Conservation (phyloP, 202 grass and related monocot genomes). For the Bolboschoenoplectus hybrid region DNA sequence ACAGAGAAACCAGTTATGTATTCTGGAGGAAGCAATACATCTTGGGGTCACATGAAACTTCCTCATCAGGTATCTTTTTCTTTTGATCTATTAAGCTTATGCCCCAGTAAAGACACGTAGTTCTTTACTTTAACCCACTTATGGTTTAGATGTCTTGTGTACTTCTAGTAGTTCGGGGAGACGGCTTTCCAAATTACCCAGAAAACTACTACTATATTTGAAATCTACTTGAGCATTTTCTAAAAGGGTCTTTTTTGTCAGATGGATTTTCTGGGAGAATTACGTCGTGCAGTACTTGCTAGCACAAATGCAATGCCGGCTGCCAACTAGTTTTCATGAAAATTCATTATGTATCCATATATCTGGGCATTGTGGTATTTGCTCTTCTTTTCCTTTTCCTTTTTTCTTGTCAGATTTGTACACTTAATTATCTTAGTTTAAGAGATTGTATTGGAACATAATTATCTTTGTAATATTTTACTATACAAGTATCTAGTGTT, state of each 20-base stretch:
- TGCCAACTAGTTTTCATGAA: slow-evolving; percentile 13
- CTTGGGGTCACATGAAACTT: slow-evolving; percentile 52
- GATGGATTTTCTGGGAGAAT: slow-evolving; percentile 55
- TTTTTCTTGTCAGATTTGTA: neutral
- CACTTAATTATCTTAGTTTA: neutral
- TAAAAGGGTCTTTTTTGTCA: slow-evolving; percentile 1
- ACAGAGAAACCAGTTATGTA: slow-evolving; percentile 53
- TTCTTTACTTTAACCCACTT: slow-evolving; percentile 3
- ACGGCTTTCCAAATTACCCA: neutral
- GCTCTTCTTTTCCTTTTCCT: neutral
- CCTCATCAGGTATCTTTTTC: slow-evolving; percentile 45
- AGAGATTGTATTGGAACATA: slow-evolving; percentile 1
- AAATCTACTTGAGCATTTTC: neutral
- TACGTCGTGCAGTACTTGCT: slow-evolving; percentile 33
- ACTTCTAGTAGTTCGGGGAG: neutral
- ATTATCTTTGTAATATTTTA: slow-evolving; percentile 9
- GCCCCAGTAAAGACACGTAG: neutral
- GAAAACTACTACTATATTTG: slow-evolving; percentile 20
- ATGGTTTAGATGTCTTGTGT: neutral
- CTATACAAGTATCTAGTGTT: neutral
- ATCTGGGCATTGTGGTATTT: slow-evolving; percentile 1
- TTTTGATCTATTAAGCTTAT: neutral
- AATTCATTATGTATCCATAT: neutral
- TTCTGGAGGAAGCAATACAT: slow-evolving; percentile 47
- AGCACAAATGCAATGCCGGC: slow-evolving; percentile 31